Evolutionary conservation across 169 alveolate species (phyloP).

Genomic region (Cryptosporidium bovis): DNA sequence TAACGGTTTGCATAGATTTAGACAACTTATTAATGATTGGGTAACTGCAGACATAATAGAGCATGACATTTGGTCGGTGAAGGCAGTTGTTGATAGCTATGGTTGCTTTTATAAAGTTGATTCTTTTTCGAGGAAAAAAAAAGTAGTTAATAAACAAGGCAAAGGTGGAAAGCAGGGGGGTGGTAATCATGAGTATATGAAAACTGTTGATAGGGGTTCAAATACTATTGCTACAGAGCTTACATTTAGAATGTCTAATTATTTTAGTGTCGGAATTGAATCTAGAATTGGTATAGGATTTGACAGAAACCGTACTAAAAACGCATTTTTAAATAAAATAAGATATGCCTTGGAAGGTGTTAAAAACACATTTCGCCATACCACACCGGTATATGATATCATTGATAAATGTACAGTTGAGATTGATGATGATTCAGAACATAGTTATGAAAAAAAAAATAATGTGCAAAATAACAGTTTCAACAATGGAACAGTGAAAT

Average conservation of each 20-base stretch:
- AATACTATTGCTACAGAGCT: slow-evolving; percentile 54
- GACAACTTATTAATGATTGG: slow-evolving; percentile 81
- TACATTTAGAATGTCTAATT: slow-evolving; percentile 87
- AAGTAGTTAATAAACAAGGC: slow-evolving; percentile 71
- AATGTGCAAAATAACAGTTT: not conserved
- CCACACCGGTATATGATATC: slow-evolving; percentile 53
- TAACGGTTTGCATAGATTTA: slow-evolving; percentile 83
- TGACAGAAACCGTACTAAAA: slow-evolving; percentile 86
- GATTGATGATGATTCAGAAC: slow-evolving; percentile 11
- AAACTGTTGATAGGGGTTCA: slow-evolving; percentile 32
- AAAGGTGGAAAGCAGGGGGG: slow-evolving; percentile 44
- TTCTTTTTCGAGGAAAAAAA: slow-evolving; percentile 64
- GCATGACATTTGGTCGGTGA: slow-evolving; percentile 92
- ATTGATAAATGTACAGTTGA: slow-evolving; percentile 71
- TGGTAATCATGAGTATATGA: slow-evolving; percentile 30
- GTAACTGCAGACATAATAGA: slow-evolving; percentile 81
- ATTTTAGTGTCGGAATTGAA: slow-evolving; percentile 93
- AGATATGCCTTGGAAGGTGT: slow-evolving; percentile 68
- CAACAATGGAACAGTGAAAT: not conserved
- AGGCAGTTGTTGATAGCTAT: slow-evolving; percentile 84
- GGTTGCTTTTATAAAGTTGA: slow-evolving; percentile 82
- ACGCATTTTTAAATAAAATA: slow-evolving; percentile 75
- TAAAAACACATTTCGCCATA: slow-evolving; percentile 58
- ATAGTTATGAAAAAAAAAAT: too few species aligned
- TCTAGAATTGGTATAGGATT: slow-evolving; percentile 93